Conservation (phyloP, 768 basidiomycete species). For the Xerocomus spinulosus region DNA sequence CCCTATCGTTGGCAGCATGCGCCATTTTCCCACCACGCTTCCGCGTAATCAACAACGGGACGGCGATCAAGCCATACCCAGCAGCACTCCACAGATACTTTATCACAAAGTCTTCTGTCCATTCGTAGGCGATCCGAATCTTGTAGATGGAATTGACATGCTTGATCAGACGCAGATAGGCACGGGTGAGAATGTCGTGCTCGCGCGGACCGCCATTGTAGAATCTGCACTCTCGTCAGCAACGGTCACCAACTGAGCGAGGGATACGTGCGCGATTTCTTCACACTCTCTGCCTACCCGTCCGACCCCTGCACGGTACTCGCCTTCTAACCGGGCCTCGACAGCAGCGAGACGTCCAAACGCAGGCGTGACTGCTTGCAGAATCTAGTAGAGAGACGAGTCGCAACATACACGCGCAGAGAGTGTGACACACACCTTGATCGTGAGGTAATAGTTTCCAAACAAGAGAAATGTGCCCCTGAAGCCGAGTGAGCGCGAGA, state of each 20-base stretch:
- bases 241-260: not conserved
- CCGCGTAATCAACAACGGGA: slow-evolving; percentile 77
- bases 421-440: slow-evolving; percentile 30
- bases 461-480: slow-evolving; percentile 81
- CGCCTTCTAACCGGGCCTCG: slow-evolving; percentile 85
- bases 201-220: slow-evolving; percentile 88
- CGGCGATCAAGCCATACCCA: slow-evolving; percentile 87
- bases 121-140: slow-evolving; percentile 89
- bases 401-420: not conserved
- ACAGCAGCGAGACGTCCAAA: slow-evolving; percentile 87
- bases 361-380: slow-evolving; percentile 83
- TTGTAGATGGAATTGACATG: slow-evolving; percentile 93
- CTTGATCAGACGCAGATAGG: slow-evolving; percentile 76
- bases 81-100: slow-evolving; percentile 95
- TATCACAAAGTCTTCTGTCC: slow-evolving; percentile 96
- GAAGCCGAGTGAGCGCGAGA: slow-evolving; percentile 79
- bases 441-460: slow-evolving; percentile 82
- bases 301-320: slow-evolving; percentile 83
- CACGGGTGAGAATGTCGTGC: slow-evolving; percentile 70
- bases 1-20: slow-evolving; percentile 22
- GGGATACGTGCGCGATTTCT: slow-evolving; percentile 73
- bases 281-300: slow-evolving; percentile 86
- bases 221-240: slow-evolving; percentile 50
- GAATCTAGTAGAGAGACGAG: slow-evolving; percentile 39
- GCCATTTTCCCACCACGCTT: slow-evolving; percentile 13